These are phyloP conservation scores for Sporothrix globosa DNA, from an alignment of 2,329 filamentous ascomycete genomes.

Conservation along the genomic window DNA sequence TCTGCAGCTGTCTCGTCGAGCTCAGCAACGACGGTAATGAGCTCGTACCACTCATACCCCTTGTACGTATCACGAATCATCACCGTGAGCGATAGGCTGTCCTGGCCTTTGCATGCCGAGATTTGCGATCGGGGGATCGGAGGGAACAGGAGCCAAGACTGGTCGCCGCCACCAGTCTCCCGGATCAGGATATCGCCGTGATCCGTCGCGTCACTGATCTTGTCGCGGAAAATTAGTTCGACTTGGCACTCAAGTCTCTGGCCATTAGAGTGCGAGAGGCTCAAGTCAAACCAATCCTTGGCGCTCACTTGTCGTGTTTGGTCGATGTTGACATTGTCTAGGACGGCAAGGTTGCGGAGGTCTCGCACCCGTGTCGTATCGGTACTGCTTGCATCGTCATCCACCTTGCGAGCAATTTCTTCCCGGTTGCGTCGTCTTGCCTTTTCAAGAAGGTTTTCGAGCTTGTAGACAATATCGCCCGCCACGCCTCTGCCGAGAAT, in stretches of 20 bases:
- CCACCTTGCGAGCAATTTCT: conserved; percentile 71
- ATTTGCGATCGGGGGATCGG: conserved; percentile 73
- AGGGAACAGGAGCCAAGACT: conserved; percentile 85
- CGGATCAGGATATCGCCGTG: conserved; percentile 88
- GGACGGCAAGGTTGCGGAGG: conserved; percentile 71
- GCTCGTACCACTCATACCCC: conserved; percentile 76
- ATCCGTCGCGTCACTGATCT: conserved; percentile 65
- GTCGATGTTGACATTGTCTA: conserved; percentile 73
- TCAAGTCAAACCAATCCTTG: conserved; percentile 86
- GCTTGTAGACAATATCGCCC: conserved; percentile 62
- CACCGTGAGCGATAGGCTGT: conserved; percentile 71
- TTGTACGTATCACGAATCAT: conserved; percentile 72
- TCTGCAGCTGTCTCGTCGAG: conserved; percentile 77
- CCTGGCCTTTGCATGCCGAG: conserved; percentile 77
- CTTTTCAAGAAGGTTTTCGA: conserved; percentile 73
- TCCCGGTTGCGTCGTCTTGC: conserved; percentile 68
- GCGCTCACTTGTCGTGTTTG: conserved; percentile 80
- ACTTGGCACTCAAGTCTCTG: conserved; percentile 88
- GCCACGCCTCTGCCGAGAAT: conserved; percentile 57
- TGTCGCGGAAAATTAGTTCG: conserved; percentile 84
- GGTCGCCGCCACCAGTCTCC: conserved; percentile 73
- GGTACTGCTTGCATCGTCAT: conserved; percentile 83
- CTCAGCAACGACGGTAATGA: conserved; percentile 75
- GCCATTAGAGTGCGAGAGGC: conserved; percentile 83
- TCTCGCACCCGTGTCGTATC: conserved; percentile 81